A percentile compares a stretch with the other conserved stretches of the same genome.
These are phyloP conservation scores for Globisporangium acanthophoron DNA, from an alignment of 352 stramenopile genomes.

Conservation along the genomic window DNA sequence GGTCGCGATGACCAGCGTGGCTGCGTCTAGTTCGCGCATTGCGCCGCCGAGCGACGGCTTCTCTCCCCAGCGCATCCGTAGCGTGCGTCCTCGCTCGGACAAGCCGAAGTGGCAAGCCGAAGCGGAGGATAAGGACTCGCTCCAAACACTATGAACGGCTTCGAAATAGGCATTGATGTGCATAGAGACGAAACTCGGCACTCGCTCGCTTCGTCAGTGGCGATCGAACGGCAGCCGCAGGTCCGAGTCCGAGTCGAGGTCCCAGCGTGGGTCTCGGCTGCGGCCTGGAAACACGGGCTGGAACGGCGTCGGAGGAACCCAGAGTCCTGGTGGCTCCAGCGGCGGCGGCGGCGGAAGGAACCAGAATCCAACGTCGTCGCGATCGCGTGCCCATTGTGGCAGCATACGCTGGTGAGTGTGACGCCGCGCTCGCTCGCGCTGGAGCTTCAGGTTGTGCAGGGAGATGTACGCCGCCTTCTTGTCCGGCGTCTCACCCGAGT, in stretches of 20 bases:
- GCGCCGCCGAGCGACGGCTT: not conserved
- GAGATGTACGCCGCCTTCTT: constrained; percentile 1
- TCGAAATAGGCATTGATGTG: too few relatives aligned
- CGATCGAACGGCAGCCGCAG: constrained; percentile 4
- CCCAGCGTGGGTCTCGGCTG: not conserved
- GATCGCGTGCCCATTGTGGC: too few relatives aligned
- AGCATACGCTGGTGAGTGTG: too few relatives aligned
- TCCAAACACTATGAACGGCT: not conserved
- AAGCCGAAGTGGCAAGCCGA: not conserved
- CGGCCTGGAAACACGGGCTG: not conserved
- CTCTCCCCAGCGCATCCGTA: constrained; percentile 10
- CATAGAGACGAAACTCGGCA: too few relatives aligned
- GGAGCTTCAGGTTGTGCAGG: not conserved
- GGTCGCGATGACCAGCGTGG: not conserved
- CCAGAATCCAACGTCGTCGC: not conserved
- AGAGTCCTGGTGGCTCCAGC: not conserved
- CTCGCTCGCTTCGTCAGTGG: not conserved
- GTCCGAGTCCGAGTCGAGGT: constrained; percentile 2
- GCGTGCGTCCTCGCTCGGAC: too few relatives aligned
- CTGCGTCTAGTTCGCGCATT: constrained; percentile 2
- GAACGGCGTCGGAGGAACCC: constrained; percentile 5
- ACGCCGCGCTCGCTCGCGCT: not conserved
- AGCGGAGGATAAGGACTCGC: not conserved
- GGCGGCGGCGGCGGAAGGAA: not conserved
- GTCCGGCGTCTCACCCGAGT: not conserved